Base-by-base conservation (phyloP, 768 basidiomycete species). In the Sarcomyxa edulis region DNA sequence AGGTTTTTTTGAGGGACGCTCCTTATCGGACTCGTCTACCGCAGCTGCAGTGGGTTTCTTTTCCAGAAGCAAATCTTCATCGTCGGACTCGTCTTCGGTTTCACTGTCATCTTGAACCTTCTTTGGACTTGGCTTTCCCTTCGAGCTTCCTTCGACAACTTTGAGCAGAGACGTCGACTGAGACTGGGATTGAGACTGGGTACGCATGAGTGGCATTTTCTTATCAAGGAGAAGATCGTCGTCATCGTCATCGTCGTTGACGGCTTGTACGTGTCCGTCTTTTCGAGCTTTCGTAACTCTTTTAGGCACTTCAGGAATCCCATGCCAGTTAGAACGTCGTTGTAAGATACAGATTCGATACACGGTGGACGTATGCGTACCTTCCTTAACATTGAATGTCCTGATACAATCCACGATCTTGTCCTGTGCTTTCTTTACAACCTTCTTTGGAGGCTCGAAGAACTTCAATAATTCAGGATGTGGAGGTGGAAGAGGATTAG, bases 401-500 rank as follows among this genome's bases (percentile, higher is more conserved):
- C 63, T 53, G 54, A 78, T 81, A 49, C 82, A 83, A 15, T 73
- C 67, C 41, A 82, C 74, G 15, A 84, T 64, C 0, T 78, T 65
- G 1, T 64, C 58, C 29, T 61, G 60, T 0, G 85, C 72, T 9
- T 72, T 67, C 52, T 86, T 85, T 10, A 84, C 58, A 1, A 86
- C 76, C 22, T 67, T 69, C 22, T 63, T 71, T 0, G 94, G 94
- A 4, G 89, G 78, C 8, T 89, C 66, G 49, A 96, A 81, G 59
- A 87, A 98, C 53, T 85, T 91, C 20, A 75, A 64, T 1, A 96
- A 68, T 39, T 89, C 88, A 2, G 82, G 83, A 58, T 96, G 91
- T 1, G 90, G 87, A 2, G 88, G 87, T 1, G 86, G 82, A 7
- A 95, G 70, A 0, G 91, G 90, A 39, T 89, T 69, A 6, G 68